phyloP scores from a whole-genome alignment of 345 rosid genomes.

The Leavenworthia alabamica region DNA sequence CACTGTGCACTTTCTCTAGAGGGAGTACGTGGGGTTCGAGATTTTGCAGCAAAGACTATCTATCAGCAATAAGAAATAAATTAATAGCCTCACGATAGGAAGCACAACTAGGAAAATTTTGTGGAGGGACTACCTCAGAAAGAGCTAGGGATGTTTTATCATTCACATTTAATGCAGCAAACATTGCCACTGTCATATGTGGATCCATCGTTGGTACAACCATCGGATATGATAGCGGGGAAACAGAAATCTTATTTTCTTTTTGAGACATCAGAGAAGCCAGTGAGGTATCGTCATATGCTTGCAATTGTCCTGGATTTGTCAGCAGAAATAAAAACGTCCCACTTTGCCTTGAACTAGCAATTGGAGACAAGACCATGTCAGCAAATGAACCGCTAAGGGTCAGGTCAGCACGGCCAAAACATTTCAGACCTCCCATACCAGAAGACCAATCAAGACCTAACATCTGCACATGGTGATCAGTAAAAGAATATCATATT shows the following conservation, averaged over 20 bases:
- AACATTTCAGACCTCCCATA: conserved; percentile 54
- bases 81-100: conserved; percentile 14
- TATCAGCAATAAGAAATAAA: conserved; percentile 32
- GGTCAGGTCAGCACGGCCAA: conserved; percentile 56
- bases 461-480: conserved; percentile 46
- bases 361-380: conserved; percentile 59
- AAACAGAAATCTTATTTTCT: conserved; percentile 37
- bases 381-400: conserved; percentile 77
- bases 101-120: conserved; percentile 1
- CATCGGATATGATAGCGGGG: conserved; percentile 47
- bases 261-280: conserved; percentile 44
- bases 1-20: conserved; percentile 39
- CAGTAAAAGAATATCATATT: conserved; percentile 19
- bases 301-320: conserved; percentile 67
- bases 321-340: conserved; percentile 48
- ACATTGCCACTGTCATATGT: conserved; percentile 46
- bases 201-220: conserved; percentile 61
- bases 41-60: conserved; percentile 54
- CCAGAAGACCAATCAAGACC: conserved; percentile 69
- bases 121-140: conserved; percentile 46
- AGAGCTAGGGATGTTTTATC: conserved; percentile 40
- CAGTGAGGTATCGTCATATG: conserved; percentile 53
- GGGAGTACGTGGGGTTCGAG: conserved; percentile 34
- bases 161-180: conserved; percentile 35
- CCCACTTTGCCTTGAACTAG: conserved; percentile 35